Percentiles rank a stretch among this genome's conserved stretches.
Conservation (phyloP, 768 basidiomycete species). For the Suillus bovinus region DNA sequence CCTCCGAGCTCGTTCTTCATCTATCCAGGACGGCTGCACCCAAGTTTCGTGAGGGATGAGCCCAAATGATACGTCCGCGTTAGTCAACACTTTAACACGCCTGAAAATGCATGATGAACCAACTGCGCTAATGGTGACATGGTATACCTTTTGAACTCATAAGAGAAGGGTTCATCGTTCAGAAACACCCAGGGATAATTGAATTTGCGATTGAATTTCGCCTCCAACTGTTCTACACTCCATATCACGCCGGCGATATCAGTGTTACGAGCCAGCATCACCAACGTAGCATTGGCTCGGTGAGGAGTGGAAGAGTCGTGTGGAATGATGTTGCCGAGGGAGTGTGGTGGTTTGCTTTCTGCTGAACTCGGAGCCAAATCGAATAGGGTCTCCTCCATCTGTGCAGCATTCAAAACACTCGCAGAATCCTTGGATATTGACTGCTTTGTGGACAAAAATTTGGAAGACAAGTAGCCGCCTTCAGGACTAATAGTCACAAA, state of each 20-base stretch:
- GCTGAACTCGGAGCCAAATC: background rate
- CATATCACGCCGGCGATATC: conserved; percentile 45
- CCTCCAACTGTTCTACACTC: conserved; percentile 56
- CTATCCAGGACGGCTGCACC: conserved; percentile 73
- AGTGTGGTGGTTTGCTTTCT: background rate
- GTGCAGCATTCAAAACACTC: background rate
- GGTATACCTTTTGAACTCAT: conserved; percentile 49
- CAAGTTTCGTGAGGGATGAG: conserved; percentile 64
- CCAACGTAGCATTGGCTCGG: conserved; percentile 57
- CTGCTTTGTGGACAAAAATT: conserved; percentile 8
- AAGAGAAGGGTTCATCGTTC: conserved; percentile 58
- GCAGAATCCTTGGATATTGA: conserved; percentile 1
- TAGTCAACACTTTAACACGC: conserved; percentile 38
- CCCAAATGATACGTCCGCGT: conserved; percentile 51
- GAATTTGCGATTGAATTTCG: conserved; percentile 56
- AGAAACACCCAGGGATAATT: conserved; percentile 66
- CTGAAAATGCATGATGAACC: conserved; percentile 27
- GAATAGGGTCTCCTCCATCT: background rate
- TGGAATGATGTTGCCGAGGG: conserved; percentile 4
- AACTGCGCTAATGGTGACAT: background rate
- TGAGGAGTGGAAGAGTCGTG: conserved; percentile 5
- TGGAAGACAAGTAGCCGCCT: conserved; percentile 6
- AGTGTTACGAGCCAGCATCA: conserved; percentile 53
- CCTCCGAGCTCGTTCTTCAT: conserved; percentile 59
- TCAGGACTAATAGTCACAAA: conserved; percentile 15